phyloP scores from a whole-genome alignment of 202 grass and related monocot species.

The Zoysia matrella region DNA sequence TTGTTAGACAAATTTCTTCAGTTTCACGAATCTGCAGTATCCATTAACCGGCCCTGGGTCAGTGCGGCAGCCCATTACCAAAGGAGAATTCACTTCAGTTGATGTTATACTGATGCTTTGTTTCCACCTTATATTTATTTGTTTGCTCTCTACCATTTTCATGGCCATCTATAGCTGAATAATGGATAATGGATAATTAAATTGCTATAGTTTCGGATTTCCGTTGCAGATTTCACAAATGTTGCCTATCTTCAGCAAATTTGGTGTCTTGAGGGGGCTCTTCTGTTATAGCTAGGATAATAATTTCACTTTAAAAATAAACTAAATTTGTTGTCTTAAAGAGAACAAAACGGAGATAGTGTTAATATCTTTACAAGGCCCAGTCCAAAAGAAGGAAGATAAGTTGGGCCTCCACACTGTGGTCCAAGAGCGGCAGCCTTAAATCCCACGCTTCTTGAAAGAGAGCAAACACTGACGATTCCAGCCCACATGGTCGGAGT shows the following conservation, averaged over 20 bases:
- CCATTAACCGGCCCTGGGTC: background rate
- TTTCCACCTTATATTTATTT: background rate
- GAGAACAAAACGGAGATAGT: too few species aligned
- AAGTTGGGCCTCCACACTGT: background rate
- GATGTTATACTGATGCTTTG: background rate
- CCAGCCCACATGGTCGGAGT: background rate
- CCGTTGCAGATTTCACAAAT: slow-evolving; percentile 54
- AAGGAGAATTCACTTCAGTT: slow-evolving; percentile 1
- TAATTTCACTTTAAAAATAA: too few species aligned
- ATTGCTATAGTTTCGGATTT: background rate
- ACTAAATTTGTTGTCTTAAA: too few species aligned
- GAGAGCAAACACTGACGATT: background rate
- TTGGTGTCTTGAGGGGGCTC: slow-evolving; percentile 68
- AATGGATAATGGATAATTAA: background rate
- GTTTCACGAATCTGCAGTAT: too few species aligned
- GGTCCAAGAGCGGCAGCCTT: background rate
- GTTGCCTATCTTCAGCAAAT: slow-evolving; percentile 83
- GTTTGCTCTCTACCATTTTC: background rate
- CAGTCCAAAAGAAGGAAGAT: background rate
- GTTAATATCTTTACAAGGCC: background rate
- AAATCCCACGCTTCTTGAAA: background rate
- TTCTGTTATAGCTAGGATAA: too few species aligned
- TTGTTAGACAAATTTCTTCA: background rate
- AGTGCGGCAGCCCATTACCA: background rate
- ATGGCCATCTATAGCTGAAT: background rate